Evolutionary conservation across 2,329 filamentous ascomycete genomes (phyloP).

Genomic region (Hirsutella minnesotensis): DNA sequence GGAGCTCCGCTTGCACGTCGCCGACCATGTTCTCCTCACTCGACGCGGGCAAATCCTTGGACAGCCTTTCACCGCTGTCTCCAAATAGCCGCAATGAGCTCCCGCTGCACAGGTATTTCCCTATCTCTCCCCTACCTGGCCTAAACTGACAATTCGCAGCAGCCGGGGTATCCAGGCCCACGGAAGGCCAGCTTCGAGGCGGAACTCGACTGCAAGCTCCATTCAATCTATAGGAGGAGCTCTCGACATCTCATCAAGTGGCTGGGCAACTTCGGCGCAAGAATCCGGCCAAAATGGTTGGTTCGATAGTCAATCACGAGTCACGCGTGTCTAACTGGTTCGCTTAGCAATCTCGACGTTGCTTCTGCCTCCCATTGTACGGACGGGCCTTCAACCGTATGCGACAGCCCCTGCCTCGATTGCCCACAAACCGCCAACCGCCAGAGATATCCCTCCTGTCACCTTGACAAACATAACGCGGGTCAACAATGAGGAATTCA

Average conservation of each 20-base stretch:
- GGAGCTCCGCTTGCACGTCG: conserved; percentile 4
- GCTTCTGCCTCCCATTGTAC: conserved; percentile 80
- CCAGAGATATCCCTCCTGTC: conserved; percentile 86
- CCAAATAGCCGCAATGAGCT: conserved; percentile 39
- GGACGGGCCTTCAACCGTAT: conserved; percentile 76
- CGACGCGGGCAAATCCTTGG: conserved; percentile 51
- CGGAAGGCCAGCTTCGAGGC: conserved; percentile 41
- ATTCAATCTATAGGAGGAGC: conserved; percentile 78
- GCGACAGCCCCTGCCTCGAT: conserved; percentile 57
- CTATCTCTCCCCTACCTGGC: conserved; percentile 1
- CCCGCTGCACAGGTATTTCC: conserved; percentile 44
- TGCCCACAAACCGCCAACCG: conserved; percentile 70
- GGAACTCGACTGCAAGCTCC: conserved; percentile 80
- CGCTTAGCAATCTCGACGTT: conserved; percentile 74
- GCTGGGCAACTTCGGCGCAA: conserved; percentile 41
- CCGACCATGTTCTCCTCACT: conserved; percentile 47
- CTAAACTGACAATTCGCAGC: conserved; percentile 12
- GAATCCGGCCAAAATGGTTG: conserved; percentile 79
- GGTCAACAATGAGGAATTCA: conserved; percentile 70
- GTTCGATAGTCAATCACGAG: conserved; percentile 5
- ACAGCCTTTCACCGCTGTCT: conserved; percentile 47
- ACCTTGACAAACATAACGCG: conserved; percentile 79
- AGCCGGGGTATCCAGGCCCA: conserved; percentile 31
- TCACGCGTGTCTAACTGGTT: conserved; percentile 1
- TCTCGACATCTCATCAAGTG: conserved; percentile 55